A percentile compares a stretch with the other conserved stretches of the same genome.
Conservation (phyloP, 2,329 filamentous ascomycete species). For the Conoideocrella luteorostrata region DNA sequence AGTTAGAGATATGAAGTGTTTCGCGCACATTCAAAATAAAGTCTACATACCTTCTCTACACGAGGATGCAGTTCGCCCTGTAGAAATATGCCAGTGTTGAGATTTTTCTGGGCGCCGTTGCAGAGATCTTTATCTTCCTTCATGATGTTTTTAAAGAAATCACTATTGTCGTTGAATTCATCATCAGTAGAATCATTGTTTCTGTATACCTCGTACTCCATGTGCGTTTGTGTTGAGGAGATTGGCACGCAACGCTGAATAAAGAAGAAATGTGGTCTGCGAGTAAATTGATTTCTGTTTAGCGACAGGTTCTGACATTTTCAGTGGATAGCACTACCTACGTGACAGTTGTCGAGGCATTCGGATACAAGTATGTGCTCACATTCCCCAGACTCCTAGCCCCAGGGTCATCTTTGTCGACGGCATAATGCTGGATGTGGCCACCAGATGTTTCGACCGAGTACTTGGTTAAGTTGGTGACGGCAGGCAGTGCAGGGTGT, state of each 20-base stretch:
- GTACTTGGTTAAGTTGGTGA: conserved; percentile 40
- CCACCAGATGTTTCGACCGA: conserved; percentile 26
- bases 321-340: conserved; percentile 24
- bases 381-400: conserved; percentile 27
- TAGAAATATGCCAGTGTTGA: conserved; percentile 43
- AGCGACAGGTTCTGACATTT: too few species aligned
- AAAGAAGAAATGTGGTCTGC: conserved; percentile 42
- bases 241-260: conserved; percentile 44
- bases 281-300: too few species aligned
- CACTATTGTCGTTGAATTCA: conserved; percentile 38
- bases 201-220: conserved; percentile 46
- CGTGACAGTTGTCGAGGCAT: conserved; percentile 32
- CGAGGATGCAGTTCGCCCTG: conserved; percentile 46
- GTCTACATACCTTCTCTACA: conserved; percentile 35
- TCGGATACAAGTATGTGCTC: conserved; percentile 34
- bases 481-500: conserved; percentile 37
- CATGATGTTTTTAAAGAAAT: conserved; percentile 46
- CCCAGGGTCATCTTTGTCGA: conserved; percentile 24
- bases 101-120: conserved; percentile 41
- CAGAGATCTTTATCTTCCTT: conserved; percentile 46
- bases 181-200: conserved; percentile 39
- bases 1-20: neutral
- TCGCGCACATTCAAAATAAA: neutral
- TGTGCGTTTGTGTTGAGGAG: conserved; percentile 33
- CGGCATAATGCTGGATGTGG: conserved; percentile 30